These are phyloP conservation scores for Eucalyptus cloeziana DNA, from an alignment of 345 rosid genomes.

Conservation along the genomic window DNA sequence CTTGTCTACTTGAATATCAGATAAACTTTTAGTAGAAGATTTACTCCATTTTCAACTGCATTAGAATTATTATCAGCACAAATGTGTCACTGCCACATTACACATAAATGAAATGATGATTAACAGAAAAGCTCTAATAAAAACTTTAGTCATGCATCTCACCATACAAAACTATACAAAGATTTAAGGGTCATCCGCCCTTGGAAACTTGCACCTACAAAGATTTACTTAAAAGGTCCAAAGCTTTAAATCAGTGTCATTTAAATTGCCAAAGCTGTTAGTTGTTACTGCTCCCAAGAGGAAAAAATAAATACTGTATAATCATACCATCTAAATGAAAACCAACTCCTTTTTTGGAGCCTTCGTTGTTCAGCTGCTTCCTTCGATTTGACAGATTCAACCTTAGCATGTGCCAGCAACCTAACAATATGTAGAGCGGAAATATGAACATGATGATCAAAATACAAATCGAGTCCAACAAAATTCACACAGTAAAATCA, in stretches of 20 bases:
- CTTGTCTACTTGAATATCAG: neutral
- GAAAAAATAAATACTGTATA: neutral
- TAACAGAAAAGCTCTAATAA: neutral
- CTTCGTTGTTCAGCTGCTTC: conserved; percentile 87
- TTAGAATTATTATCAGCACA: neutral
- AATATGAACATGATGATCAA: neutral
- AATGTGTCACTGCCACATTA: neutral
- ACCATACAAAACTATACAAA: neutral
- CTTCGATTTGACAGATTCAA: conserved; percentile 82
- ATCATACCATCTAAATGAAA: conserved; percentile 74
- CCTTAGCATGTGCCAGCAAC: conserved; percentile 99
- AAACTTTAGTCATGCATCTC: neutral
- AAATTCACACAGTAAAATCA: neutral
- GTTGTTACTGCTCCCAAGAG: neutral
- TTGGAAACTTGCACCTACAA: neutral
- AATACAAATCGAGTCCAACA: neutral
- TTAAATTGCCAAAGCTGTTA: neutral
- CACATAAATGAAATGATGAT: neutral
- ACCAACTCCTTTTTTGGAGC: conserved; percentile 79
- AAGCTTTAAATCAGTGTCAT: neutral
- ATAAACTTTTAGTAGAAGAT: neutral
- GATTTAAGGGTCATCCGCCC: neutral
- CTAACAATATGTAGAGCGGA: conserved; percentile 8
- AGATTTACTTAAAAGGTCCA: neutral
- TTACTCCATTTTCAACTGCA: neutral